phyloP scores from a whole-genome alignment of 208 protist species.

The Trypanosoma platydactyli region DNA sequence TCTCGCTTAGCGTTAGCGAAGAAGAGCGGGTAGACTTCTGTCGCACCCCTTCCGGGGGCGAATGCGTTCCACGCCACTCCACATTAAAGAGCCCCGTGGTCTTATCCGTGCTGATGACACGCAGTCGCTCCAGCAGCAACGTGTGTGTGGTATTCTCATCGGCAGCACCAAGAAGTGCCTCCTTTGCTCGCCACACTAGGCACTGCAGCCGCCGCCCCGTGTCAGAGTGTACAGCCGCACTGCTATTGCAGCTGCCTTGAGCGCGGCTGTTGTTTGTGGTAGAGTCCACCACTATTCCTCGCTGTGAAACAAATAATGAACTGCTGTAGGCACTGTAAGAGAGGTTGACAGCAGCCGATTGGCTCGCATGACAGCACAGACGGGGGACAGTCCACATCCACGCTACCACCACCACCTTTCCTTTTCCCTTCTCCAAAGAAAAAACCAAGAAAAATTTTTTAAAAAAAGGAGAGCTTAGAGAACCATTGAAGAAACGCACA shows the following conservation, averaged over 20 bases:
- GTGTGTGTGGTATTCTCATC: background rate
- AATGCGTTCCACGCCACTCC: conserved; percentile 4
- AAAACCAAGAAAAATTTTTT: background rate
- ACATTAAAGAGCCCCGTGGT: conserved; percentile 14
- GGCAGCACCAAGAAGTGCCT: conserved; percentile 10
- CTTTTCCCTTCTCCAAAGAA: background rate
- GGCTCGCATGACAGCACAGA: background rate
- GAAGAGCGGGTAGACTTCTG: background rate
- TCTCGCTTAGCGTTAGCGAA: conserved; percentile 5
- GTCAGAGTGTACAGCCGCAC: background rate
- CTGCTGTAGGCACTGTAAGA: background rate
- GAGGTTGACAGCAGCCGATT: background rate
- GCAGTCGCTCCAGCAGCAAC: background rate
- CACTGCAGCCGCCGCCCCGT: conserved; percentile 7
- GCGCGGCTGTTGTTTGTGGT: background rate
- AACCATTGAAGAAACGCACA: background rate
- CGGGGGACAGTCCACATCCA: background rate
- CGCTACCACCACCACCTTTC: background rate
- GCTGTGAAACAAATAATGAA: no score
- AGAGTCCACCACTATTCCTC: no score
- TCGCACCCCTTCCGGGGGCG: background rate
- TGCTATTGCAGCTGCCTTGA: background rate
- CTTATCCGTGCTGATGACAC: background rate
- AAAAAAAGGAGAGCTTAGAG: background rate
- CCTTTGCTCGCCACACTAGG: conserved; percentile 23